phyloP scores from a whole-genome alignment of 305 asterid species.

The Fraxinus albicans region DNA sequence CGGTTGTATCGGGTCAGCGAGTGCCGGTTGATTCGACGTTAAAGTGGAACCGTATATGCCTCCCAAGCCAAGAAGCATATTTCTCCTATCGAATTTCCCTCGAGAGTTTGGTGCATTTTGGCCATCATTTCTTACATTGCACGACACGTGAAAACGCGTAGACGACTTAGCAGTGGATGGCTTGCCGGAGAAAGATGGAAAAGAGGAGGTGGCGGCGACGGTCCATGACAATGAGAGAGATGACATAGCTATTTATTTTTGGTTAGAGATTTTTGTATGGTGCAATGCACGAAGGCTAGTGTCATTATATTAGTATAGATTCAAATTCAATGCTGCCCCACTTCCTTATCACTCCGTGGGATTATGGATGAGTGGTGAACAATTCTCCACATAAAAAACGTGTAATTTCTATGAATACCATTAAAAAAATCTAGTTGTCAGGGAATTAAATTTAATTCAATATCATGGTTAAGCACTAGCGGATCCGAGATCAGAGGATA shows the following conservation, averaged over 20 bases:
- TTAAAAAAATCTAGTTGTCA: no score
- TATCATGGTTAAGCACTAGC: no score
- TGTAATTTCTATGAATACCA: neutral
- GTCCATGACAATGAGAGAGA: neutral
- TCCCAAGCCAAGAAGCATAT: slow-evolving; percentile 29
- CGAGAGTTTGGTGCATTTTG: neutral
- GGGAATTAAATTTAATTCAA: no score
- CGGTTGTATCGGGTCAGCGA: neutral
- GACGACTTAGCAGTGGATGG: neutral
- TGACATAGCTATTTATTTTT: neutral
- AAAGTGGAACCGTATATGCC: slow-evolving; percentile 23
- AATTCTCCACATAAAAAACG: neutral
- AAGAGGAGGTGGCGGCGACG: neutral
- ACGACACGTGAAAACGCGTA: neutral
- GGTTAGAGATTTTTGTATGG: neutral
- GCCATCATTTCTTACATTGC: neutral
- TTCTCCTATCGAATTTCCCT: slow-evolving; percentile 27
- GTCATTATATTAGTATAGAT: neutral
- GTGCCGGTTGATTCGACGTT: neutral
- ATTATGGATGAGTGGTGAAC: neutral
- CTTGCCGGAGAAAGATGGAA: neutral
- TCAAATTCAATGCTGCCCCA: neutral
- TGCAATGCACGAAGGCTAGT: neutral
- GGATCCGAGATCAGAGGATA: no score
- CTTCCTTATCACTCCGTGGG: neutral